These are phyloP conservation scores for Deinandra increscens DNA, from an alignment of 129 eudicot genomes.

Conservation along the genomic window DNA sequence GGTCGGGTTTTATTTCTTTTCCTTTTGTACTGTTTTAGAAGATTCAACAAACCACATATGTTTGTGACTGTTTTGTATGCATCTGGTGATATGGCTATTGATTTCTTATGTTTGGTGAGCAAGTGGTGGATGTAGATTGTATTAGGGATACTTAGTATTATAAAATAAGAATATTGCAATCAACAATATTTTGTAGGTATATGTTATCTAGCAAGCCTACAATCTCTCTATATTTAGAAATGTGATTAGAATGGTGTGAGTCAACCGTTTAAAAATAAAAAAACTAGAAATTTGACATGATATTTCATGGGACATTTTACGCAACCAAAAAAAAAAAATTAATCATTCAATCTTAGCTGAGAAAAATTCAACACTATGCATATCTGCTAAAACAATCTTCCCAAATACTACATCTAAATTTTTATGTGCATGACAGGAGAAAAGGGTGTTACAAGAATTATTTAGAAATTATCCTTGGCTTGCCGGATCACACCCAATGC, in stretches of 20 bases:
- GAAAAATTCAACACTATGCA: constrained; percentile 22
- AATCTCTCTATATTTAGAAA: too few relatives aligned
- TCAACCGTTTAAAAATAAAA: too few relatives aligned
- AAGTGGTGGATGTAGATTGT: too few relatives aligned
- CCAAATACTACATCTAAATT: constrained; percentile 21
- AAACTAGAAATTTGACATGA: too few relatives aligned
- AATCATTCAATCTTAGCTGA: constrained; percentile 18
- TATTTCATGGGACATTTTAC: too few relatives aligned
- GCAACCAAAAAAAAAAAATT: background rate
- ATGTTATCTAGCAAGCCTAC: too few relatives aligned
- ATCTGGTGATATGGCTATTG: background rate
- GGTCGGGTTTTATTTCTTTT: background rate
- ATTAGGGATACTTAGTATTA: too few relatives aligned
- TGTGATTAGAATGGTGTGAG: too few relatives aligned
- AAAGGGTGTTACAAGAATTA: constrained; percentile 13
- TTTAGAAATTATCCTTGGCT: constrained; percentile 82
- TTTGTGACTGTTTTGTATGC: background rate
- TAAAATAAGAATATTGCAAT: too few relatives aligned
- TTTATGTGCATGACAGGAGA: constrained; percentile 31
- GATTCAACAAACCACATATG: constrained; percentile 2
- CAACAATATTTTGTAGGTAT: too few relatives aligned
- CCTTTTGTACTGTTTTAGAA: background rate
- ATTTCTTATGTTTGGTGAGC: background rate
- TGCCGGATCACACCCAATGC: constrained; percentile 73
- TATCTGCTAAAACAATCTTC: constrained; percentile 4